A percentile compares a stretch with the other conserved stretches of the same genome.
Evolutionary conservation across 1,284 basidiomycete genomes (phyloP).

Genomic region (Leccinum solheimii): DNA sequence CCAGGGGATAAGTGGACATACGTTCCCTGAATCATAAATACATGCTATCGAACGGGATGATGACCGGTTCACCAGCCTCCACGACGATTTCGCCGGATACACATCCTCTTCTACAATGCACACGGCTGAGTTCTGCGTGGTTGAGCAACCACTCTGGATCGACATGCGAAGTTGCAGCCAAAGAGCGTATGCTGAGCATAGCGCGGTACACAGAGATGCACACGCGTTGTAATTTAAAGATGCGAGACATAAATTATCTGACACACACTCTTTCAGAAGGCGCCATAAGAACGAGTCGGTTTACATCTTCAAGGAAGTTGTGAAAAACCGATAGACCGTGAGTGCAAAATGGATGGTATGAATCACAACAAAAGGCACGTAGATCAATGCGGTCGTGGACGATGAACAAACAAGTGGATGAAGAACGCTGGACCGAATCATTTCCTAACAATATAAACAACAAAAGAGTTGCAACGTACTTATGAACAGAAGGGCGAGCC

Average conservation of each 20-base stretch:
- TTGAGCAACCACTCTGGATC: constrained; percentile 21
- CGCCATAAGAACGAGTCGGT: constrained; percentile 13
- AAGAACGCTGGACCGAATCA: neutral
- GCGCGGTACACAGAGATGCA: constrained; percentile 13
- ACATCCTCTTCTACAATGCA: constrained; percentile 13
- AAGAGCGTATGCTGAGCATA: constrained; percentile 18
- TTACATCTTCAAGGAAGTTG: constrained; percentile 6
- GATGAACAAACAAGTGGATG: neutral
- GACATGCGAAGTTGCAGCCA: constrained; percentile 19
- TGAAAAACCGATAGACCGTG: constrained; percentile 11
- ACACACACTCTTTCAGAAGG: constrained; percentile 15
- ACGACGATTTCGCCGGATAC: constrained; percentile 18
- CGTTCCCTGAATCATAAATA: neutral
- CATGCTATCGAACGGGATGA: neutral
- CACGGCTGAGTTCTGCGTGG: constrained; percentile 21
- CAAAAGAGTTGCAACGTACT: neutral
- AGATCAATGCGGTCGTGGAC: constrained; percentile 6
- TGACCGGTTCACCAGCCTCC: neutral
- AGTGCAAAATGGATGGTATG: constrained; percentile 12
- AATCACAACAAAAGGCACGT: constrained; percentile 8
- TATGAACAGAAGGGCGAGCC: constrained; percentile 1
- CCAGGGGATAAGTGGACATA: neutral
- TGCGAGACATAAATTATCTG: neutral
- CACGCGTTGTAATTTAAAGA: constrained; percentile 4
- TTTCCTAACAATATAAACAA: neutral